Percentiles rank a stretch among this genome's conserved stretches.
Conservation (phyloP, 495 filamentous ascomycete species). For the Penicillium fimorum region DNA sequence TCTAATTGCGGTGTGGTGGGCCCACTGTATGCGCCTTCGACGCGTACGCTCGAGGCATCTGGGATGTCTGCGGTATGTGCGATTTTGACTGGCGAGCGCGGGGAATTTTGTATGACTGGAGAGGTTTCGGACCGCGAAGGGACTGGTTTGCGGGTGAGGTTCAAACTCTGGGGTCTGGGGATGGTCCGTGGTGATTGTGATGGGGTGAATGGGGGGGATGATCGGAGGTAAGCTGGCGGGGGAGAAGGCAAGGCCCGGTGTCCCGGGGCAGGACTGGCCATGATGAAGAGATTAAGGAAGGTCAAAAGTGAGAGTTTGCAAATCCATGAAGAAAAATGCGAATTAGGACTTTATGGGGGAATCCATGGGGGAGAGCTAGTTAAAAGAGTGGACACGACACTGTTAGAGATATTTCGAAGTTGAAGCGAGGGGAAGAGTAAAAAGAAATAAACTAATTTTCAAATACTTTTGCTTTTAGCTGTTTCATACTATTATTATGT, state of each 20-base stretch:
- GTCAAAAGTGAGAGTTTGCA: neutral
- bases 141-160: conserved; percentile 29
- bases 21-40: conserved; percentile 31
- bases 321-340: neutral
- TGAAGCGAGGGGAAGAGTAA: conserved; percentile 18
- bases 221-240: conserved; percentile 43
- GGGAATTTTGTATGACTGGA: conserved; percentile 33
- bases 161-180: conserved; percentile 24
- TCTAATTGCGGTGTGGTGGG: conserved; percentile 26
- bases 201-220: conserved; percentile 36
- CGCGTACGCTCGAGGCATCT: conserved; percentile 32
- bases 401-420: neutral
- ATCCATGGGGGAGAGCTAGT: conserved; percentile 1
- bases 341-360: neutral
- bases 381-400: conserved; percentile 9
- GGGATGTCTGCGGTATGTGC: conserved; percentile 34
- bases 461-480: neutral
- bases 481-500: neutral
- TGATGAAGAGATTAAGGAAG: conserved; percentile 15
- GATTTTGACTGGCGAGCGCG: conserved; percentile 44
- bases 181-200: conserved; percentile 26
- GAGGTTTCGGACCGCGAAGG: conserved; percentile 17
- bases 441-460: neutral
- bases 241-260: conserved; percentile 38
- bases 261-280: conserved; percentile 34